These are phyloP conservation scores for Guyanaporus albipodus DNA, from an alignment of 768 basidiomycete genomes.

Conservation along the genomic window DNA sequence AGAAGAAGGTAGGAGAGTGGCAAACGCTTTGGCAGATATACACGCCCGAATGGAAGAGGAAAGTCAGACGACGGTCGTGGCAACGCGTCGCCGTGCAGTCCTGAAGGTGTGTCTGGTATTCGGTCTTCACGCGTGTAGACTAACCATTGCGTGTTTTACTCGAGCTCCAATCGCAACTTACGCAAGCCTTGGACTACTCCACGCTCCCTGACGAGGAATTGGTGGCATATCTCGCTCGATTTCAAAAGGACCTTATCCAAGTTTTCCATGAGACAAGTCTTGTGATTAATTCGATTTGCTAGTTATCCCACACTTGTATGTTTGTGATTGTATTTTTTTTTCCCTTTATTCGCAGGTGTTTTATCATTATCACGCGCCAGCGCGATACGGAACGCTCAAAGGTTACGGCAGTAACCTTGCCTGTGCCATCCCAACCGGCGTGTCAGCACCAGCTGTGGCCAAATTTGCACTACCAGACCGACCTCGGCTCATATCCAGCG, in stretches of 20 bases:
- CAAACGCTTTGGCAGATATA: conserved; percentile 53
- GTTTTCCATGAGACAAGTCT: conserved; percentile 35
- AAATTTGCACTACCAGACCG: conserved; percentile 1
- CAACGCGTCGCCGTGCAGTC: conserved; percentile 62
- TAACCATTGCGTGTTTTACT: background rate
- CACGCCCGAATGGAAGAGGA: conserved; percentile 55
- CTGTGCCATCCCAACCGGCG: background rate
- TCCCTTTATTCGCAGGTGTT: background rate
- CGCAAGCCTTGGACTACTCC: conserved; percentile 69
- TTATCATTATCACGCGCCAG: conserved; percentile 14
- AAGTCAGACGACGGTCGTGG: conserved; percentile 57
- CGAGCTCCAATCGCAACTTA: conserved; percentile 74
- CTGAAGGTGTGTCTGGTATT: conserved; percentile 50
- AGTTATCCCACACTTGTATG: background rate
- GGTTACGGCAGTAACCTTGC: conserved; percentile 5
- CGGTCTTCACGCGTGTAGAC: background rate
- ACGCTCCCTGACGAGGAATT: conserved; percentile 71
- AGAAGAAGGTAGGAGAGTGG: conserved; percentile 55
- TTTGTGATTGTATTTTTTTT: conserved; percentile 7
- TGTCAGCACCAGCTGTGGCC: background rate
- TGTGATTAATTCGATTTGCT: conserved; percentile 7
- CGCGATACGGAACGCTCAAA: background rate
- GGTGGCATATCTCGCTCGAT: conserved; percentile 55
- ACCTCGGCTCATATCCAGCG: background rate
- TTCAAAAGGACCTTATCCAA: conserved; percentile 68